Conservation (phyloP, 1,139 yeast genomes). For the Saccharomyces hybrid region DNA sequence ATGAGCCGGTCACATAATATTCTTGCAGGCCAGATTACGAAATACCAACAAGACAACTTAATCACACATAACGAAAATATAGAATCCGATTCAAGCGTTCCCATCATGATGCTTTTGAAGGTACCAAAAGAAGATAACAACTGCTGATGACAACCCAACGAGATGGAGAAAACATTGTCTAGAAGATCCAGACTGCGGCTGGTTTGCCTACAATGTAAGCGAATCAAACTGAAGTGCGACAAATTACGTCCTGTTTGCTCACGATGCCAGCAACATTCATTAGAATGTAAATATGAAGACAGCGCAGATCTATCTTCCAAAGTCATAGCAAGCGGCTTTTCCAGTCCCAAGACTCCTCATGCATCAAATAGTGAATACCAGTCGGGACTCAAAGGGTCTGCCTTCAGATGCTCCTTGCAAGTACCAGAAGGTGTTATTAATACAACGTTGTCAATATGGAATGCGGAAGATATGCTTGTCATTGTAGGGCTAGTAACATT, state of each 20-base stretch:
- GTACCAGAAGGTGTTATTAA: neutral
- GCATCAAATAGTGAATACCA: neutral
- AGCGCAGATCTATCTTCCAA: slow-evolving; percentile 1
- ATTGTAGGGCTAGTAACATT: slow-evolving; percentile 14
- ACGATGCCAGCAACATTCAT: slow-evolving; percentile 11
- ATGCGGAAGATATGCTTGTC: slow-evolving; percentile 13
- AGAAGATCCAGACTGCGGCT: slow-evolving; percentile 7
- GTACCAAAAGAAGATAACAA: neutral
- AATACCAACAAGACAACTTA: neutral
- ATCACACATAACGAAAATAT: neutral
- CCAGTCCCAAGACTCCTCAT: neutral
- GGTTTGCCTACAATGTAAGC: slow-evolving; percentile 15
- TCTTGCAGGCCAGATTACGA: neutral
- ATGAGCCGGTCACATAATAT: neutral
- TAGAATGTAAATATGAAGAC: slow-evolving; percentile 10
- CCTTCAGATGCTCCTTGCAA: neutral
- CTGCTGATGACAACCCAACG: neutral
- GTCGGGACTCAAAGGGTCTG: neutral
- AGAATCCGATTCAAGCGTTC: neutral
- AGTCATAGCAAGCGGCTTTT: neutral
- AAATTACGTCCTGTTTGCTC: slow-evolving; percentile 15
- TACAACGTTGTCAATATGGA: slow-evolving; percentile 9
- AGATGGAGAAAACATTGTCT: neutral
- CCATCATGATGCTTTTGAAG: neutral
- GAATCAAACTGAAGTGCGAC: slow-evolving; percentile 16